Evolutionary conservation across 352 stramenopile species (phyloP).

Genomic region (Globisporangium nagaii): DNA sequence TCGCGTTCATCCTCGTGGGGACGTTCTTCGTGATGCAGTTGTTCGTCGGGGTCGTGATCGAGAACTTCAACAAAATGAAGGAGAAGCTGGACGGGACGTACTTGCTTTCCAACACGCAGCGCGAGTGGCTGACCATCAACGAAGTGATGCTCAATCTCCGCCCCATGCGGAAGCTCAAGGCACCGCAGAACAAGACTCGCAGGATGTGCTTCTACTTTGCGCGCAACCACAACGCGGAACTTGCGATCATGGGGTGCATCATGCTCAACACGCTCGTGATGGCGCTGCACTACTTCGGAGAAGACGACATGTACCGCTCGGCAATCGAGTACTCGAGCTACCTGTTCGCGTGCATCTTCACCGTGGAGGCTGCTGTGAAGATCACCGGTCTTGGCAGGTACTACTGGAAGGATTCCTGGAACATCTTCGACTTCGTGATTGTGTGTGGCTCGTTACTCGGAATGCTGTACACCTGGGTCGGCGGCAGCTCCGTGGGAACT

Average conservation of each 20-base stretch:
- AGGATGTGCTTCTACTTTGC: constrained; percentile 35
- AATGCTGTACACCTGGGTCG: constrained; percentile 42
- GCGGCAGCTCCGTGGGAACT: constrained; percentile 34
- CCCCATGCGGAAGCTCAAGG: constrained; percentile 31
- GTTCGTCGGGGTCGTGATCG: constrained; percentile 92
- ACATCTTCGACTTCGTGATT: constrained; percentile 79
- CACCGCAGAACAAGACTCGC: constrained; percentile 33
- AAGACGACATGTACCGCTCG: constrained; percentile 55
- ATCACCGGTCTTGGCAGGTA: constrained; percentile 64
- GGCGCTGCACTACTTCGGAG: constrained; percentile 79
- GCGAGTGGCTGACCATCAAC: constrained; percentile 68
- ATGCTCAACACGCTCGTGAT: constrained; percentile 86
- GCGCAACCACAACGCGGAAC: constrained; percentile 58
- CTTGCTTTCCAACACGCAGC: constrained; percentile 67
- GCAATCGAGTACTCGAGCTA: constrained; percentile 74
- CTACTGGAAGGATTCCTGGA: constrained; percentile 83
- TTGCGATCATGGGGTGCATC: constrained; percentile 78
- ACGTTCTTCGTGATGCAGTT: constrained; percentile 91
- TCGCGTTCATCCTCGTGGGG: constrained; percentile 87
- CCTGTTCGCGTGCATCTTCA: constrained; percentile 81
- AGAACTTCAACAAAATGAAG: constrained; percentile 88
- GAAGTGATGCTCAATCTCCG: constrained; percentile 47
- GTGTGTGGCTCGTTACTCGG: constrained; percentile 44
- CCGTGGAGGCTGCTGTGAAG: constrained; percentile 79
- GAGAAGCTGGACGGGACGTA: constrained; percentile 53